Evolutionary conservation across 2,329 filamentous ascomycete genomes (phyloP).

Genomic region (Fusarium falciforme): DNA sequence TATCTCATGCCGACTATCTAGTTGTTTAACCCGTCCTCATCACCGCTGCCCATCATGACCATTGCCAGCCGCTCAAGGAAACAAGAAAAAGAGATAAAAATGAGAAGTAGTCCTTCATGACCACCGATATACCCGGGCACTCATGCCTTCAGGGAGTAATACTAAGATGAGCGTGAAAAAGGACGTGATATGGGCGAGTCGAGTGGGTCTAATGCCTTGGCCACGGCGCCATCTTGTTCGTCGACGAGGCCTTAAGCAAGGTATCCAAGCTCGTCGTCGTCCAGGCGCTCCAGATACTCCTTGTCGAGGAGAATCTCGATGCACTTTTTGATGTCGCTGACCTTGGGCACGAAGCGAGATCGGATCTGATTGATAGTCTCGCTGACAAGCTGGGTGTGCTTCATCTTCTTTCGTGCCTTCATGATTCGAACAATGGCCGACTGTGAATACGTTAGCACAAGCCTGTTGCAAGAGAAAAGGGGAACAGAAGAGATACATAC

Average conservation of each 20-base stretch:
- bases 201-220: background rate
- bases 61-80: constrained; percentile 19
- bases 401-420: constrained; percentile 99
- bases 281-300: constrained; percentile 95
- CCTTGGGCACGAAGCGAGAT: constrained; percentile 90
- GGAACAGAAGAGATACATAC: constrained; percentile 63
- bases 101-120: constrained; percentile 13
- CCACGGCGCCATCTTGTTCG: background rate
- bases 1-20: constrained; percentile 28
- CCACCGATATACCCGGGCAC: background rate
- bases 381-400: constrained; percentile 92
- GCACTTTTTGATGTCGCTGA: constrained; percentile 98
- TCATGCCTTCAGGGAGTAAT: constrained; percentile 11
- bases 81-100: constrained; percentile 25
- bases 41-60: constrained; percentile 12
- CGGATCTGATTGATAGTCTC: constrained; percentile 97
- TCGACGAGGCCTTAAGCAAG: constrained; percentile 72
- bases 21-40: constrained; percentile 25
- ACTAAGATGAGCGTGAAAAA: constrained; percentile 5
- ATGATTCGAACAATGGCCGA: constrained; percentile 99
- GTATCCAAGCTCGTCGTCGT: constrained; percentile 94
- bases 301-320: constrained; percentile 99
- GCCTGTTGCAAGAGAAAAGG: background rate
- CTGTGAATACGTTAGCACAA: constrained; percentile 60
- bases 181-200: background rate